Evolutionary conservation across 257 asterid genomes (phyloP).

Genomic region (Solanum medicagineum): DNA sequence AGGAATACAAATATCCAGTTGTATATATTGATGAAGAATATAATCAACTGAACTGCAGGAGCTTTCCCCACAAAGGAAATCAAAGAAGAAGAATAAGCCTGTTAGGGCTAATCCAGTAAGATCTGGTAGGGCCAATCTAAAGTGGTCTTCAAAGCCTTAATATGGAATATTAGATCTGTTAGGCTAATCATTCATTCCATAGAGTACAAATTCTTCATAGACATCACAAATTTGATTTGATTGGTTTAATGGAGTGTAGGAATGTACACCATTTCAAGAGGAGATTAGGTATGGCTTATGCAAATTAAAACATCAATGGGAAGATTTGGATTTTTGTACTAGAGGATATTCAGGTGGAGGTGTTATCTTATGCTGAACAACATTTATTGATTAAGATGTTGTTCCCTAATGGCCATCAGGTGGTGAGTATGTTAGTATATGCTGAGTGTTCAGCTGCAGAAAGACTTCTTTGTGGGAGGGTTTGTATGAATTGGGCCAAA

Average conservation of each 20-base stretch:
- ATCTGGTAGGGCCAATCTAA: background rate
- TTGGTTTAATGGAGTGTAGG: background rate
- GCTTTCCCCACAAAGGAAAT: background rate
- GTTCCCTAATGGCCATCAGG: background rate
- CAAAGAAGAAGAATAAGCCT: background rate
- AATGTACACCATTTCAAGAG: too few species aligned
- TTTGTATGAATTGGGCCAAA: too few species aligned
- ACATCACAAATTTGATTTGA: background rate
- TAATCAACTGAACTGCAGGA: background rate
- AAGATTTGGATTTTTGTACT: background rate
- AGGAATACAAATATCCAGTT: too few species aligned
- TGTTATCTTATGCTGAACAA: too few species aligned
- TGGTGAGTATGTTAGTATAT: background rate
- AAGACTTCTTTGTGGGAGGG: too few species aligned
- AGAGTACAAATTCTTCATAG: background rate
- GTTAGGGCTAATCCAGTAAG: background rate
- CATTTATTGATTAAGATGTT: too few species aligned
- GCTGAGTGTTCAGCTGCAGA: background rate
- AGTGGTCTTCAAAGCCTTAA: too few species aligned
- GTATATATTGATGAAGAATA: too few species aligned
- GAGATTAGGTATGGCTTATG: background rate
- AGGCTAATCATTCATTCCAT: background rate
- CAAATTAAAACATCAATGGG: background rate
- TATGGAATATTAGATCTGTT: background rate
- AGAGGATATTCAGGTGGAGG: background rate